Base-by-base conservation (phyloP, 164 flowering plant genomes). In the Malania oleifera region DNA sequence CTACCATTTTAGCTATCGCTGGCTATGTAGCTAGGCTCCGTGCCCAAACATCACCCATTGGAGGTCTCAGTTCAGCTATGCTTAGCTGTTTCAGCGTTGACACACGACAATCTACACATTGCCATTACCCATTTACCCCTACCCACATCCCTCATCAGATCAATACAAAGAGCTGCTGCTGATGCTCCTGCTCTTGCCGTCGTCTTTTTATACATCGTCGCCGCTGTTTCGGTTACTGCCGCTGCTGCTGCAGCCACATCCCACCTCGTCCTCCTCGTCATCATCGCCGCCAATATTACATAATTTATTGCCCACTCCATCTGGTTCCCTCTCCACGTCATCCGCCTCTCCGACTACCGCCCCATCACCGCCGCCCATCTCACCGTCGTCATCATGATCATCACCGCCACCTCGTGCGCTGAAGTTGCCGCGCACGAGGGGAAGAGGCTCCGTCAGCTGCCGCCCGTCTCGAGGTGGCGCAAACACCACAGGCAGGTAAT, bases 401-500 rank as follows among this genome's bases (percentile, higher is more conserved):
- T 5, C 37, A 31, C 9, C 37, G 37, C 9, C 37, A 31, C 9
- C 37, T 31, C 37, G 7, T 5, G 37, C 9, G n/a, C 8, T 7
- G 40, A 25, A 11, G 37, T 0, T 15, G 31, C 37, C 10, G 25
- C 8, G 28, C 27, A 63, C 79, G 20, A 90, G 68, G n/a, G 90
- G 73, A 0, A 69, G 54, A 0, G 97, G 95, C 24, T 82, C 78
- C 13, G 84, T 73, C 62, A 80, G 62, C 18, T 56, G 67, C 67
- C 65, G 75, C 39, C 98, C 96, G 64, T 92, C 96, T 41, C 98
- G 82, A 28, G 98, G 91, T 4, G 98, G 96, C 0, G 81, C 57
- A 56, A 92, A 89, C 49, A 85, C 75, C 37, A 89, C 95, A 0
- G 98, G 98, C 48, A 89, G 71, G 65, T 89, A 89, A 38, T 85